Evolutionary conservation across 2,329 filamentous ascomycete species (phyloP).

Genomic region (Colletotrichum shisoi): DNA sequence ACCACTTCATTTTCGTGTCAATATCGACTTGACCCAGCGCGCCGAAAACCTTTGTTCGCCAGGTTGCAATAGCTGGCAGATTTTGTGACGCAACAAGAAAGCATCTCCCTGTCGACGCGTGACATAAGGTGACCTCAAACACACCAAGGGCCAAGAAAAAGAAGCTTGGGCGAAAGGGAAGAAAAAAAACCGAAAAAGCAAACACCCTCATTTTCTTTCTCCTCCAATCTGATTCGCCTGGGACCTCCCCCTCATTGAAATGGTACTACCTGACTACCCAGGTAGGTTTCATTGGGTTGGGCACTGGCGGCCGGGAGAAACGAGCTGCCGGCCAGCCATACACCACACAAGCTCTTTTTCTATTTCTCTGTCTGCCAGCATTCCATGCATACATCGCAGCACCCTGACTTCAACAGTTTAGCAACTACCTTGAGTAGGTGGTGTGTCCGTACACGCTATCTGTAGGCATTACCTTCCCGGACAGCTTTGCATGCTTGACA

Average conservation of each 20-base stretch:
- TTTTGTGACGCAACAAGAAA: slow-evolving; percentile 30
- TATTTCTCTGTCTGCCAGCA: background rate
- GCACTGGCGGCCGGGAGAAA: slow-evolving; percentile 8
- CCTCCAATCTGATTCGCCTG: background rate
- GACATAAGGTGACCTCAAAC: slow-evolving; percentile 18
- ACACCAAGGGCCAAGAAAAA: slow-evolving; percentile 3
- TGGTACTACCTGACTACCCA: background rate
- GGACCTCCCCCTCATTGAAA: slow-evolving; percentile 13
- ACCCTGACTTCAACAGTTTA: slow-evolving; percentile 1
- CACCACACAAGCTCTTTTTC: no score
- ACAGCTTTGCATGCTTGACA: slow-evolving; percentile 18
- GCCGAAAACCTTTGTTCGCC: slow-evolving; percentile 19
- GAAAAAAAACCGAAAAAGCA: slow-evolving; percentile 17
- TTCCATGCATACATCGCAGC: slow-evolving; percentile 22
- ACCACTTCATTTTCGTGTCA: background rate
- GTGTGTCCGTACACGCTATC: background rate
- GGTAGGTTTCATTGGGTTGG: background rate
- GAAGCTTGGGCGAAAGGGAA: slow-evolving; percentile 3
- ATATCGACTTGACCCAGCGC: slow-evolving; percentile 7
- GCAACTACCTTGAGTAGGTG: no score
- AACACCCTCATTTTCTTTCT: slow-evolving; percentile 25
- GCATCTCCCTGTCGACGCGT: slow-evolving; percentile 31
- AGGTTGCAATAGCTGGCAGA: slow-evolving; percentile 18
- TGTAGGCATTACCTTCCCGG: no score
- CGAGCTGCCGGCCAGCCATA: slow-evolving; percentile 17